Evolutionary conservation across 2,329 filamentous ascomycete genomes (phyloP), one percentile per base, ranked within the genome.

Genomic region (Saccharata proteae): DNA sequence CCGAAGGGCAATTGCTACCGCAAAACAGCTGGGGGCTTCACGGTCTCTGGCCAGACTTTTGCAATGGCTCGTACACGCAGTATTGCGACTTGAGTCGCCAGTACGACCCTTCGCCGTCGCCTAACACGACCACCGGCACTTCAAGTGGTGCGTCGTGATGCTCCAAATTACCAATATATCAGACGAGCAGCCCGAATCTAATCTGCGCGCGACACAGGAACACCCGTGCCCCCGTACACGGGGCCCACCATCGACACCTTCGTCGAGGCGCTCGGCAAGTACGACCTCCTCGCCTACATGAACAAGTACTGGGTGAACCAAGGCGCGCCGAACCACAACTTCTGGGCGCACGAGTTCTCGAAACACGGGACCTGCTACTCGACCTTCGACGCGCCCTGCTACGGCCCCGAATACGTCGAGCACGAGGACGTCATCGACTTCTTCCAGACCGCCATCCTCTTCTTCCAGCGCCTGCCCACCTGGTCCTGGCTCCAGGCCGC

Each of bases 331-430:
- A 78, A 74, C 54, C 49, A 57, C 30, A 61, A 67, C 19, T 70
- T 80, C 55, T 79, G 74, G 74, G 74, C 54, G 22, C 74, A 78
- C 57, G 74, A 79, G 47, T 78, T 74, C 58, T 66, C 61, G 54
- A 79, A 79, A 59, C 74, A 77, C 52, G 74, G 65, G 3, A 79
- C 74, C 10, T 80, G 75, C 61, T 79, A 59, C 59, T 71, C 65
- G 27, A 77, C 68, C 38, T 79, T 80, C 46, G 71, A 78, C 45
- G 53, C 62, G 5, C 64, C 69, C 17, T 80, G 76, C 64, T 80
- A 77, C 50, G 71, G 71, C 0, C 69, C 72, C 4, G 45, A 61
- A 38, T 72, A 74, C 48, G 19, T 20, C 13, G 30, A 67, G 41
- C 67, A 76, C 50, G 57, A 66, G 37, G 74, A 79, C 15, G 64